Evolutionary conservation across 345 rosid genomes (phyloP), one percentile per base, ranked within the genome.

Genomic region (Garcia nutans): DNA sequence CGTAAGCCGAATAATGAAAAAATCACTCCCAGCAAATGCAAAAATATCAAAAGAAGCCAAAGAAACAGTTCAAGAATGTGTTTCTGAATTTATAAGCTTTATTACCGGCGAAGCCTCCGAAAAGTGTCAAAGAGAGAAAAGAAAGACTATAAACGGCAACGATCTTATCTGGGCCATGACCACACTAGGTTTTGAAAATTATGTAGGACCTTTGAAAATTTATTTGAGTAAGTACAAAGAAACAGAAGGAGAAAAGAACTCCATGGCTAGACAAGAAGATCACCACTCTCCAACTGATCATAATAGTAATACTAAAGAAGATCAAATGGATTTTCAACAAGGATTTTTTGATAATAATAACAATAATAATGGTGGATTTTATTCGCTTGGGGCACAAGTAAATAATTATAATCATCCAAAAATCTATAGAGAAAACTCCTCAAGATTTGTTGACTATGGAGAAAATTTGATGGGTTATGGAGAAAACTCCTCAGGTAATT

Each of bases 31-130:
- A 0, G 81, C 77, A 24, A 78, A 78, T 59, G 81, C 81, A 20
- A 78, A 78, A 59, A 78, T 78, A 65, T 78, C 81, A 44, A 78
- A 78, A 59, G 81, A 78, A 47, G 81, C 81, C 58, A 78, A 78
- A 59, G 81, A 78, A 26, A 73, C 81, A 1, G 81, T 78, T 49
- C 81, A 78, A 47, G 81, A 78, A 68, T 78, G 81, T 49, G 81
- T 78, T 24, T 78, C 81, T 12, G 81, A 77, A 76, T 77, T 77
- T 76, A 77, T 77, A 23, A 77, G 80, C 60, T 77, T 77, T 59
- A 65, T 77, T 77, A 78, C 81, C 42, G 81, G 81, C 54, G 81
- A 78, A 59, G 81, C 81, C 56, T 78, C 81, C 55, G 81, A 78
- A 5, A 78, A 78, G 81, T 78, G 81, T 13, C 81, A 73, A 8